phyloP scores from a whole-genome alignment of 1,284 basidiomycete genomes.

The Leccinum griseonigrum region DNA sequence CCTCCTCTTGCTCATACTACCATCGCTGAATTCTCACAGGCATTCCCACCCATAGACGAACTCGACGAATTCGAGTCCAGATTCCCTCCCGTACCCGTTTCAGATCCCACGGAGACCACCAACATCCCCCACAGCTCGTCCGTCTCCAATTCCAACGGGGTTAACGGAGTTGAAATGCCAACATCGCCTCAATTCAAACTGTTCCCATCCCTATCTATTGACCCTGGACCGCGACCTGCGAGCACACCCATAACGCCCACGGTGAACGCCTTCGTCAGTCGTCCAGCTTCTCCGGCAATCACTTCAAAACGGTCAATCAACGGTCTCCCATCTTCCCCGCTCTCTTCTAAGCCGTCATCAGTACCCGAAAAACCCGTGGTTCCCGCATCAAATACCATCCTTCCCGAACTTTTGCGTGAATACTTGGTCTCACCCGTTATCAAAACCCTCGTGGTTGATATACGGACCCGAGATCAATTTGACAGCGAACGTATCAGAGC shows the following conservation, averaged over 20 bases:
- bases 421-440: conserved; percentile 56
- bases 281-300: conserved; percentile 50
- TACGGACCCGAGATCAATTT: conserved; percentile 77
- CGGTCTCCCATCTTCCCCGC: conserved; percentile 19
- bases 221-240: conserved; percentile 57
- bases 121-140: conserved; percentile 23
- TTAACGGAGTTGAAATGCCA: conserved; percentile 10
- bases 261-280: conserved; percentile 54
- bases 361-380: conserved; percentile 40
- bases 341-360: conserved; percentile 19
- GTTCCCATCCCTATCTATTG: conserved; percentile 52
- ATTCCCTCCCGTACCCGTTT: conserved; percentile 48
- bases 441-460: conserved; percentile 80
- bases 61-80: conserved; percentile 55
- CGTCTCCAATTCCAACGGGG: conserved; percentile 13
- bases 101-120: conserved; percentile 37
- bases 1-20: conserved; percentile 40
- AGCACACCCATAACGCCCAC: conserved; percentile 70
- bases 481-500: conserved; percentile 70
- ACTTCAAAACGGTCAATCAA: conserved; percentile 24
- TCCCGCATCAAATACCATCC: conserved; percentile 55
- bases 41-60: conserved; percentile 75
- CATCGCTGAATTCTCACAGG: conserved; percentile 53
- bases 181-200: conserved; percentile 32
- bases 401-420: conserved; percentile 57